A percentile compares a stretch with the other conserved stretches of the same genome.
These are phyloP conservation scores for Paralagenidium karlingii DNA, from an alignment of 352 stramenopile species.

Conservation along the genomic window DNA sequence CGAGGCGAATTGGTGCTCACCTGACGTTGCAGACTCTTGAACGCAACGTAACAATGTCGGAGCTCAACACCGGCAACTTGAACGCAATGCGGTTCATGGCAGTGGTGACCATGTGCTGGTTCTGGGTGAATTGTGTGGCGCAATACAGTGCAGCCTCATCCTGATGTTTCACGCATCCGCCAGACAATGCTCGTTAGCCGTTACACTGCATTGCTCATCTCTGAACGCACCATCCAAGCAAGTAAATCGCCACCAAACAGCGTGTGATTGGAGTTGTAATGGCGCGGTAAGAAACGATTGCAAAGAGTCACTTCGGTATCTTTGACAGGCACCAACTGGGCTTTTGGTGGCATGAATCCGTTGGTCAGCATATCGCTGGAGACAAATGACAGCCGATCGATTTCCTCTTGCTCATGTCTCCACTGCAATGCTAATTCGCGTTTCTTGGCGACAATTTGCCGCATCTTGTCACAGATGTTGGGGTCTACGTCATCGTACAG, in stretches of 20 bases:
- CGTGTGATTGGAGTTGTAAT: slow-evolving; percentile 11
- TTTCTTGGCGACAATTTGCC: slow-evolving; percentile 10
- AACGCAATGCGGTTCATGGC: slow-evolving; percentile 12
- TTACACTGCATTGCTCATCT: neutral
- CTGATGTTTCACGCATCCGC: too few species aligned
- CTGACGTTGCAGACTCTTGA: too few species aligned
- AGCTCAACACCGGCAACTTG: slow-evolving; percentile 6
- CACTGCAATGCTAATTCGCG: slow-evolving; percentile 11
- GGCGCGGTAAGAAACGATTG: slow-evolving; percentile 8
- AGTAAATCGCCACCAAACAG: slow-evolving; percentile 11
- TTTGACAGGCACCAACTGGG: slow-evolving; percentile 6
- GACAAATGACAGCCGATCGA: slow-evolving; percentile 10
- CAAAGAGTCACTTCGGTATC: slow-evolving; percentile 2
- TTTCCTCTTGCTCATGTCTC: slow-evolving; percentile 15
- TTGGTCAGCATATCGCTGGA: slow-evolving; percentile 9
- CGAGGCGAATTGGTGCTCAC: too few species aligned
- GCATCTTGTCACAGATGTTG: slow-evolving; percentile 6
- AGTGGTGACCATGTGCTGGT: slow-evolving; percentile 8
- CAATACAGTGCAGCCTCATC: slow-evolving; percentile 8
- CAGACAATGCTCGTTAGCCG: neutral
- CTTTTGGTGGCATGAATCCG: slow-evolving; percentile 6
- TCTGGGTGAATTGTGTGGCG: slow-evolving; percentile 8
- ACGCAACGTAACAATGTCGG: slow-evolving; percentile 8
- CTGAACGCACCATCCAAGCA: slow-evolving; percentile 10
- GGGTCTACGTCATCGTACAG: slow-evolving; percentile 7